A percentile compares a stretch with the other conserved stretches of the same genome.
phyloP scores from a whole-genome alignment of 1,284 basidiomycete species.

The Filobasidium uniguttulatum region DNA sequence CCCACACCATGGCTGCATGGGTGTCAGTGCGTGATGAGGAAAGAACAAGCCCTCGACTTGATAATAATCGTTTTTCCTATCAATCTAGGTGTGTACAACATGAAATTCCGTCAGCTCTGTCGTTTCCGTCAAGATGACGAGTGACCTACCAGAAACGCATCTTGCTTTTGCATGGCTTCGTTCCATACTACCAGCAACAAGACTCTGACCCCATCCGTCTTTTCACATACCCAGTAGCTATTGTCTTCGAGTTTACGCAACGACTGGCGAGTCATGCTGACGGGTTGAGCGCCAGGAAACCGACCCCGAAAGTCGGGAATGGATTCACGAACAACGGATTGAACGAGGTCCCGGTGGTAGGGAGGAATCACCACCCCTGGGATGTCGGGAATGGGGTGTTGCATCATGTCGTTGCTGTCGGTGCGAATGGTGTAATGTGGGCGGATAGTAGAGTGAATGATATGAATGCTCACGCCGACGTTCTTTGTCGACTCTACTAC shows the following conservation, averaged over 20 bases:
- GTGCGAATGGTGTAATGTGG: too few relatives aligned
- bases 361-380: constrained; percentile 23
- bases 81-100: constrained; percentile 49
- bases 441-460: too few relatives aligned
- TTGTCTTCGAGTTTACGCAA: constrained; percentile 61
- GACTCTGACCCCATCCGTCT: constrained; percentile 93
- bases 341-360: not conserved
- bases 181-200: constrained; percentile 62
- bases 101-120: not conserved
- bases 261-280: constrained; percentile 63
- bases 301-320: constrained; percentile 52
- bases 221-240: constrained; percentile 99
- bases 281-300: constrained; percentile 88
- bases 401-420: constrained; percentile 5
- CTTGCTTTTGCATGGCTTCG: constrained; percentile 46
- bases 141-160: constrained; percentile 64
- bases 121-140: too few relatives aligned
- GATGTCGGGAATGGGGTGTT: constrained; percentile 30
- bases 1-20: constrained; percentile 36
- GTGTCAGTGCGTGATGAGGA: constrained; percentile 62
- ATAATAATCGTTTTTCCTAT: constrained; percentile 83
- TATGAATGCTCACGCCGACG: too few relatives aligned
- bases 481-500: too few relatives aligned
- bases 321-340: constrained; percentile 43
- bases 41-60: constrained; percentile 64